Evolutionary conservation across 768 basidiomycete genomes (phyloP).

Genomic region (Sistotremastrum niveocremeum): DNA sequence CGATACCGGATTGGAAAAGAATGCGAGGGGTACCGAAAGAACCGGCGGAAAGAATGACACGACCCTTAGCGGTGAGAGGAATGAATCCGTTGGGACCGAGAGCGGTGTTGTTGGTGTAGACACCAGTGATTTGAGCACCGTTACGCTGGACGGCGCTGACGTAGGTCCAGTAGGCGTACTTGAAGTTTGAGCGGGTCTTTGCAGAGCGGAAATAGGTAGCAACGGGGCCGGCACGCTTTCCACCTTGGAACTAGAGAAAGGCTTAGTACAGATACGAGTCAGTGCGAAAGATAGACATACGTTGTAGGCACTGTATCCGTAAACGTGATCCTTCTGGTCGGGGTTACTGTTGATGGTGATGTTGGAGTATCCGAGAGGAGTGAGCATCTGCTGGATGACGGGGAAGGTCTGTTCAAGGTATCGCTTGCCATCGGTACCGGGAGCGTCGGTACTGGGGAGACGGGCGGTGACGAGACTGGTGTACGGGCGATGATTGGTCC

Average conservation of each 20-base stretch:
- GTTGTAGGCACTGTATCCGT: constrained; percentile 36
- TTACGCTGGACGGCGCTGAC: constrained; percentile 44
- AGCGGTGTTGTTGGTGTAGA: constrained; percentile 45
- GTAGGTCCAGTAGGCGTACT: constrained; percentile 32
- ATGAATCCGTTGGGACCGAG: constrained; percentile 43
- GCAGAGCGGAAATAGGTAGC: constrained; percentile 51
- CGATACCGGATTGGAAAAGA: constrained; percentile 48
- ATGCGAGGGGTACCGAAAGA: constrained; percentile 43
- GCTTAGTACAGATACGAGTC: not conserved
- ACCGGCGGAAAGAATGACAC: constrained; percentile 47
- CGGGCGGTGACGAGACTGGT: constrained; percentile 34
- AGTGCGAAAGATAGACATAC: constrained; percentile 6
- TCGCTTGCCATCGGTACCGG: constrained; percentile 44
- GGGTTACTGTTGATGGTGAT: constrained; percentile 44
- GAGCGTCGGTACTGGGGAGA: constrained; percentile 42
- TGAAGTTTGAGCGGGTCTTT: constrained; percentile 35
- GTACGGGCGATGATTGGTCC: constrained; percentile 39
- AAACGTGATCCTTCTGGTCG: constrained; percentile 44
- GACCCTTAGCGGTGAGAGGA: constrained; percentile 39
- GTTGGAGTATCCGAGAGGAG: constrained; percentile 34
- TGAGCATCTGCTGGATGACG: constrained; percentile 32
- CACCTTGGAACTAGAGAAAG: constrained; percentile 7
- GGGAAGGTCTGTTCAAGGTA: constrained; percentile 39
- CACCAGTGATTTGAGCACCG: constrained; percentile 40
- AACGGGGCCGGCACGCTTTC: constrained; percentile 38